These are phyloP conservation scores for Ogataea haglerorum DNA, from an alignment of 805 yeast species.

Conservation along the genomic window DNA sequence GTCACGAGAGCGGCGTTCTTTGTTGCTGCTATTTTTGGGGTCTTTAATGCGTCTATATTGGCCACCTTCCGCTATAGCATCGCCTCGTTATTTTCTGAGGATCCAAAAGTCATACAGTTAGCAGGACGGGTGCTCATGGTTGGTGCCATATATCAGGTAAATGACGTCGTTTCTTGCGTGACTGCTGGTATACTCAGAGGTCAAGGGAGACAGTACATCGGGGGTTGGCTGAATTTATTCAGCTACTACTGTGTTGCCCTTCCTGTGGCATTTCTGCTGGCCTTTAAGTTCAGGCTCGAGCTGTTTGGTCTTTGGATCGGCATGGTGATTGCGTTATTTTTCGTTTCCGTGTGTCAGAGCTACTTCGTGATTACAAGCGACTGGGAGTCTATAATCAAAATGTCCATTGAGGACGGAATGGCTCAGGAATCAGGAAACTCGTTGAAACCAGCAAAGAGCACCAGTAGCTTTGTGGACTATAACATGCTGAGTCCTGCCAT, in stretches of 20 bases:
- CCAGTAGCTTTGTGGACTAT: constrained; percentile 26
- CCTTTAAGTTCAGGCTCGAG: constrained; percentile 48
- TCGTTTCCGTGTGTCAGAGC: constrained; percentile 46
- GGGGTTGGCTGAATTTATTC: constrained; percentile 54
- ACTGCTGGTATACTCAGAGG: constrained; percentile 77
- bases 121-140: constrained; percentile 56
- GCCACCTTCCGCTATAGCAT: constrained; percentile 41
- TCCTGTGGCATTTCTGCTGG: constrained; percentile 53
- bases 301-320: constrained; percentile 67
- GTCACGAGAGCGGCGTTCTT: constrained; percentile 37
- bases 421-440: constrained; percentile 7
- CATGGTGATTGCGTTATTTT: constrained; percentile 47
- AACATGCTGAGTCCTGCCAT: constrained; percentile 28
- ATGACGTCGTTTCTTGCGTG: constrained; percentile 66
- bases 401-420: constrained; percentile 29
- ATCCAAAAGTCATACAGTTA: constrained; percentile 49
- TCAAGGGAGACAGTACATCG: constrained; percentile 68
- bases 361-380: constrained; percentile 28
- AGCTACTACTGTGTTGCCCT: constrained; percentile 61
- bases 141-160: constrained; percentile 65
- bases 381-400: constrained; percentile 30
- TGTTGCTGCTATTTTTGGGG: constrained; percentile 36
- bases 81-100: constrained; percentile 57
- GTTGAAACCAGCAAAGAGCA: constrained; percentile 16
- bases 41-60: constrained; percentile 45